Base-by-base conservation (phyloP, 2,329 filamentous ascomycete species). In the Didymella arachidicola region DNA sequence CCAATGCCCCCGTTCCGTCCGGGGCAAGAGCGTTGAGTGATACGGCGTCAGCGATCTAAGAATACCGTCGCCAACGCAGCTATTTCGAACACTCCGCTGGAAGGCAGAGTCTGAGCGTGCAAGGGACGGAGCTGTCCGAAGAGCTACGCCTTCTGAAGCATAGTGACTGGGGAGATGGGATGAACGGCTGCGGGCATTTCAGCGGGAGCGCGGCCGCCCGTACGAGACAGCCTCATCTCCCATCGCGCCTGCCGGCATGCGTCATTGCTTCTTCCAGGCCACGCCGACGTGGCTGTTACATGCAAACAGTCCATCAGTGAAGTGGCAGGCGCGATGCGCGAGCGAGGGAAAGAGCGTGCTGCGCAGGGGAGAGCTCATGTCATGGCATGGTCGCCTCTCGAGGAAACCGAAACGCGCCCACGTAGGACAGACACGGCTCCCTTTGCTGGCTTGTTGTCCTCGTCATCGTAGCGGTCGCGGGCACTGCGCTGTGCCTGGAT, bases 41-140 rank as follows among this genome's bases (percentile, higher is more conserved):
- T 68, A 67, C 69, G 66, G 66, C 72, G 69, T 71, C 71, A 72
- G 70, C 71, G 68, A 69, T 70, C 72, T 74, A 76, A 75, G 72
- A 75, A 76, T 52, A 60, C 56, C 45, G 63, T 52, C 16, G 34
- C 45, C 58, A 57, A 55, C 22, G 22, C 22, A 22, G 22, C 60
- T 44, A 59, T 44, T 50, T 44, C 53, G 63, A 53, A 60, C 54
- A 45, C 36, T 32, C 53, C 52, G 60, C 62, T 66, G 60, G 56
- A 53, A 48, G 52, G 51, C 48, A 51, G 39, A 25, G 60, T 47
- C 43, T 46, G 59, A 22, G 52, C 12, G 66, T 50, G 57, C 61
- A 61, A 59, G 53, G 51, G 54, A 64, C 30, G 44, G 36, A 30
- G 46, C 32, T 41, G 46, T 29, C 49, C 19, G 27, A 22, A 42